phyloP scores from a whole-genome alignment of 805 yeast species.

The Saturnispora besseyi region DNA sequence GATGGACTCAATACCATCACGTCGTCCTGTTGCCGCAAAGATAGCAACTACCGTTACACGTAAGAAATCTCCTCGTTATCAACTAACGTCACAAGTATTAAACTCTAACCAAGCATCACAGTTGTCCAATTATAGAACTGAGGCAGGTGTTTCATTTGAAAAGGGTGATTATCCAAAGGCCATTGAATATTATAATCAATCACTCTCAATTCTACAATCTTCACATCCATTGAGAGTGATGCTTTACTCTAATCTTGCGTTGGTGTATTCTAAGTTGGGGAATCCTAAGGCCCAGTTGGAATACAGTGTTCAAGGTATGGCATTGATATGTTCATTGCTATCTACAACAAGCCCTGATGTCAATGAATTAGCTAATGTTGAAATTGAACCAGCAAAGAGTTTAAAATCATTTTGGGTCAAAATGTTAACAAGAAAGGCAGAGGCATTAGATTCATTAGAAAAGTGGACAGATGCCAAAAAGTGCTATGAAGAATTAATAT shows the following conservation, averaged over 20 bases:
- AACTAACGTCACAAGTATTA: slow-evolving; percentile 15
- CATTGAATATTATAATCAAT: slow-evolving; percentile 44
- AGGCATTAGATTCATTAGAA: slow-evolving; percentile 75
- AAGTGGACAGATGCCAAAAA: slow-evolving; percentile 53
- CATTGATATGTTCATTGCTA: slow-evolving; percentile 25
- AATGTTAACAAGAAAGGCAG: slow-evolving; percentile 63
- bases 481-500: slow-evolving; percentile 53
- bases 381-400: slow-evolving; percentile 40
- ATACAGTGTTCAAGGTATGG: slow-evolving; percentile 41
- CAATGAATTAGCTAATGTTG: slow-evolving; percentile 18
- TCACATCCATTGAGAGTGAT: slow-evolving; percentile 59
- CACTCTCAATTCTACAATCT: slow-evolving; percentile 44
- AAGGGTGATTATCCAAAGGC: slow-evolving; percentile 80
- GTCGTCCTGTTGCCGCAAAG: not conserved
- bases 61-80: slow-evolving; percentile 2
- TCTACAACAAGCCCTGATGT: slow-evolving; percentile 10
- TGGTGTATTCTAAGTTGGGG: slow-evolving; percentile 60
- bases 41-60: not conserved
- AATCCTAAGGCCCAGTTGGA: slow-evolving; percentile 46
- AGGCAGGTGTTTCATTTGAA: slow-evolving; percentile 57
- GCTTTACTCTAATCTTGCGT: slow-evolving; percentile 67
- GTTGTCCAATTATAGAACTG: slow-evolving; percentile 39
- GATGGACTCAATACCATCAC: not conserved
- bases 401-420: slow-evolving; percentile 69
- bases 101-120: slow-evolving; percentile 22